phyloP scores from a whole-genome alignment of 1,284 basidiomycete species.

The Apiotrichum laibachii region DNA sequence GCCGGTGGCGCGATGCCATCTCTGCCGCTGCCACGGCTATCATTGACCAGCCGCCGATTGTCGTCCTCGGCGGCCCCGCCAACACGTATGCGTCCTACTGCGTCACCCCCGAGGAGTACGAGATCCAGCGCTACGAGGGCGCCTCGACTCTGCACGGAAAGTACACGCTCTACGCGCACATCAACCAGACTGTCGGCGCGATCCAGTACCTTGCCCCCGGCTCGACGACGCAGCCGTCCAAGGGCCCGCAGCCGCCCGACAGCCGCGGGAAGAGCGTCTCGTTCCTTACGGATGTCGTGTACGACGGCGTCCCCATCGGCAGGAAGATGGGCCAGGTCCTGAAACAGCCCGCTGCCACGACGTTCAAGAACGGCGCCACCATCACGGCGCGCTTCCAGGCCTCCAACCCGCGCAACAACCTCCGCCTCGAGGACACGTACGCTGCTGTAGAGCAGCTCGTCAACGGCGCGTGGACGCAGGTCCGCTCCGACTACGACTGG shows the following conservation, averaged over 20 bases:
- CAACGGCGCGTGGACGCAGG: constrained; percentile 10
- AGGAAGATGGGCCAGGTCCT: constrained; percentile 10
- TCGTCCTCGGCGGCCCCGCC: constrained; percentile 20
- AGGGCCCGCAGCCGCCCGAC: constrained; percentile 7
- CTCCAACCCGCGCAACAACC: constrained; percentile 22
- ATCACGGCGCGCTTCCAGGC: constrained; percentile 10
- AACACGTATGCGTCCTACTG: constrained; percentile 18
- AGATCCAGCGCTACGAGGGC: constrained; percentile 22
- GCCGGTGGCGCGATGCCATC: constrained; percentile 16
- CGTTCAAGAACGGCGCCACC: neutral
- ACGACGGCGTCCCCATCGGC: constrained; percentile 12
- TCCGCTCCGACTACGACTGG: constrained; percentile 18
- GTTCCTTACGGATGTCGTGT: constrained; percentile 11
- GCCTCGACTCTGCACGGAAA: constrained; percentile 18
- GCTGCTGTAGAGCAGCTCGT: constrained; percentile 14
- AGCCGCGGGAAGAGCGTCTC: constrained; percentile 2
- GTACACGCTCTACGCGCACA: constrained; percentile 15
- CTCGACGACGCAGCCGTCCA: neutral
- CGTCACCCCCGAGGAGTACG: constrained; percentile 18
- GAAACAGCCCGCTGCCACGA: neutral
- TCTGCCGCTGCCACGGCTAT: constrained; percentile 1
- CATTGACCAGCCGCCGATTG: constrained; percentile 6
- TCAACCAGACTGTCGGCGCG: constrained; percentile 14
- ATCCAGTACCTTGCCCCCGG: constrained; percentile 9
- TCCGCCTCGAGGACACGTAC: constrained; percentile 19